These are phyloP conservation scores for Rhizophagus clarus DNA, from an alignment of 192 early-diverging fungal genomes.

Conservation along the genomic window DNA sequence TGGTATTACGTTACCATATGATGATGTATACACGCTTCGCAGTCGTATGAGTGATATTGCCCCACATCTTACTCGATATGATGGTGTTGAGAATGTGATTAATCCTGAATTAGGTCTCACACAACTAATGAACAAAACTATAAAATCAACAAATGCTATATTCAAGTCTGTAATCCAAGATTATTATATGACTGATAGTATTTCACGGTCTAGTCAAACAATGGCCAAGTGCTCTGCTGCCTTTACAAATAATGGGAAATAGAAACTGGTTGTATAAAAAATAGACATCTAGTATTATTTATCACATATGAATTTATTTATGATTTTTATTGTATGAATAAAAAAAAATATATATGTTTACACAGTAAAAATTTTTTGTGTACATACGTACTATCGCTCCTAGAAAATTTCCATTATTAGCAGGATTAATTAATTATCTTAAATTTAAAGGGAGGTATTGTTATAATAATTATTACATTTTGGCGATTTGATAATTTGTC, in stretches of 20 bases:
- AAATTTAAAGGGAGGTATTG: too few relatives aligned
- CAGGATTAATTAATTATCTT: too few relatives aligned
- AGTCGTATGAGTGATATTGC: constrained; percentile 85
- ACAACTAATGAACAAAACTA: constrained; percentile 47
- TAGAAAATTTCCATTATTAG: too few relatives aligned
- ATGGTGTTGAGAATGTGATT: constrained; percentile 61
- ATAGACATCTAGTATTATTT: too few relatives aligned
- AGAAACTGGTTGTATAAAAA: too few relatives aligned
- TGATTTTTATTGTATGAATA: too few relatives aligned
- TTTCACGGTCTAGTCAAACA: constrained; percentile 87
- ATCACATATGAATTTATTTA: too few relatives aligned
- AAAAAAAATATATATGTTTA: too few relatives aligned
- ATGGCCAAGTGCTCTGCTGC: constrained; percentile 91
- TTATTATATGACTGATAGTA: constrained; percentile 95
- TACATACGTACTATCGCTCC: too few relatives aligned
- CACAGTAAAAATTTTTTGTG: too few relatives aligned
- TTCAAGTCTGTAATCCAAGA: constrained; percentile 75
- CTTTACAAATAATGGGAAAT: background rate
- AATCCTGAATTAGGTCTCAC: constrained; percentile 67
- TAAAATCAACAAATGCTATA: constrained; percentile 39
- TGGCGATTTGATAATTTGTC: too few relatives aligned
- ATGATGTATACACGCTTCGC: constrained; percentile 82
- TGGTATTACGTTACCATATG: constrained; percentile 85
- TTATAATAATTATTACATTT: too few relatives aligned
- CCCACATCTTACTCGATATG: constrained; percentile 79